These are phyloP conservation scores for Fusarium cicatricum DNA, from an alignment of 2,329 filamentous ascomycete species.

Conservation along the genomic window DNA sequence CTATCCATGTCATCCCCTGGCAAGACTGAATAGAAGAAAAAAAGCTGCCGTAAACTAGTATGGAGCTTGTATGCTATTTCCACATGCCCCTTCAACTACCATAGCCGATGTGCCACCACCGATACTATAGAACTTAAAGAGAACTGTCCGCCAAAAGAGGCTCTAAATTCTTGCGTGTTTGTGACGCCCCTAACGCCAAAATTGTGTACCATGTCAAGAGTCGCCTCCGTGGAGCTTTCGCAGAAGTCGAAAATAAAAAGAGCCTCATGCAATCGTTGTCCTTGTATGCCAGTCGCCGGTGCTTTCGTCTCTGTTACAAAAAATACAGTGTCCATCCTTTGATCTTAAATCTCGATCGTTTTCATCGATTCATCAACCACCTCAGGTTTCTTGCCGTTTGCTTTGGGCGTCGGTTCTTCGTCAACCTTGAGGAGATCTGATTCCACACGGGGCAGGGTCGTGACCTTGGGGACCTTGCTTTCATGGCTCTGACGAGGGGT, in stretches of 20 bases:
- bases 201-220: conserved; percentile 36
- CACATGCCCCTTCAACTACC: conserved; percentile 8
- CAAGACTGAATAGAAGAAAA: conserved; percentile 15
- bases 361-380: conserved; percentile 64
- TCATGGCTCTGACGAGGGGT: conserved; percentile 59
- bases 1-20: conserved; percentile 13
- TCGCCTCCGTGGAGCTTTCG: conserved; percentile 35
- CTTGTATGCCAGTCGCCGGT: conserved; percentile 40
- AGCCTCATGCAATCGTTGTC: conserved; percentile 42
- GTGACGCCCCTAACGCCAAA: conserved; percentile 42
- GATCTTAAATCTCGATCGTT: conserved; percentile 65
- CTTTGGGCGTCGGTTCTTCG: conserved; percentile 51
- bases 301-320: conserved; percentile 35
- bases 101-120: background rate
- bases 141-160: conserved; percentile 27
- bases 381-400: conserved; percentile 55
- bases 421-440: conserved; percentile 50
- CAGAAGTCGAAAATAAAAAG: conserved; percentile 47
- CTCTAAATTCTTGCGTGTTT: conserved; percentile 38
- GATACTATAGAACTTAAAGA: conserved; percentile 9
- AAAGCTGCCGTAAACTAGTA: conserved; percentile 27
- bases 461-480: conserved; percentile 45
- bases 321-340: conserved; percentile 21
- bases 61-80: conserved; percentile 31
- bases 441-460: conserved; percentile 46